Evolutionary conservation across 768 basidiomycete genomes (phyloP).

Genomic region (Vararia minispora): DNA sequence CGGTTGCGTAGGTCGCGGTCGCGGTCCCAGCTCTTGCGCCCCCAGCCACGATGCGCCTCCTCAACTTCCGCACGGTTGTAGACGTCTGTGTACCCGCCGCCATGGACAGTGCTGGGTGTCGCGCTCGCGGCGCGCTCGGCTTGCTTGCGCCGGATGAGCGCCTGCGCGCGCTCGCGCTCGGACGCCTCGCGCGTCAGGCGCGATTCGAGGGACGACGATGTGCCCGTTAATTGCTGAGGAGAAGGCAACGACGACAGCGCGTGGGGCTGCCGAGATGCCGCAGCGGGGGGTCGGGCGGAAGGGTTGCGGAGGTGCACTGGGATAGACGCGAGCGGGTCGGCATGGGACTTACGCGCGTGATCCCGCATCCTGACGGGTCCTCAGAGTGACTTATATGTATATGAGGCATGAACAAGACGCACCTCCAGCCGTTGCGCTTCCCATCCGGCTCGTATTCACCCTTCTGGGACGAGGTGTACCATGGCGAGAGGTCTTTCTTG

Average conservation of each 20-base stretch:
- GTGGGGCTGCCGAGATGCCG: constrained; percentile 13
- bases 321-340: constrained; percentile 70
- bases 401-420: background rate
- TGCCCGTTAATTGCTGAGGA: too few species aligned
- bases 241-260: constrained; percentile 13
- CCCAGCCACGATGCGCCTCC: constrained; percentile 43
- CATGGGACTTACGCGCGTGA: constrained; percentile 43
- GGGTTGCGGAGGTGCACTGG: constrained; percentile 48
- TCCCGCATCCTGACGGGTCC: constrained; percentile 42
- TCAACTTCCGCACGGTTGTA: constrained; percentile 64
- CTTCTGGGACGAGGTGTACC: constrained; percentile 39
- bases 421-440: constrained; percentile 18
- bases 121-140: constrained; percentile 53
- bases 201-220: constrained; percentile 27
- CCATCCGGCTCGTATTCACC: constrained; percentile 10
- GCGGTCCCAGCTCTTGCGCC: constrained; percentile 13
- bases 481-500: constrained; percentile 68
- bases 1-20: constrained; percentile 11
- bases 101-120: constrained; percentile 60
- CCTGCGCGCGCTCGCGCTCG: constrained; percentile 67
- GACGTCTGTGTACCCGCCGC: constrained; percentile 51
- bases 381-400: background rate
- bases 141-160: constrained; percentile 55
- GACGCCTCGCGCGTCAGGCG: constrained; percentile 63
- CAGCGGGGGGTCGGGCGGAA: constrained; percentile 16